Conservation (phyloP, 106 monocot species). For the Dioscorea zingiberensis region DNA sequence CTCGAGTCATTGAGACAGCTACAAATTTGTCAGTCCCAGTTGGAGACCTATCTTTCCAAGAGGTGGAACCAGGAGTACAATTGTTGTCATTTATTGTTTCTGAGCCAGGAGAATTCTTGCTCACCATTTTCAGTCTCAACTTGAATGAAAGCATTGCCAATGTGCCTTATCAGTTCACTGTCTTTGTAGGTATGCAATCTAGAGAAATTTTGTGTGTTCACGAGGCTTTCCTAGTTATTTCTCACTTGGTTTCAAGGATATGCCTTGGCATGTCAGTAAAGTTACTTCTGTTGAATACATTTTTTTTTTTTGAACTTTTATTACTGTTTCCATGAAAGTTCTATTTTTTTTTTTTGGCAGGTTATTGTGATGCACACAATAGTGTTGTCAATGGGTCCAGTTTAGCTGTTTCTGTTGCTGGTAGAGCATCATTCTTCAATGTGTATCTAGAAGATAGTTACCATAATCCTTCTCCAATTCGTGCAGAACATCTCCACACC, state of each 20-base stretch:
- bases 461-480: slow-evolving; percentile 70
- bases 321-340: background rate
- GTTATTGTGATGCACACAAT: slow-evolving; percentile 80
- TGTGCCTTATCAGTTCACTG: slow-evolving; percentile 43
- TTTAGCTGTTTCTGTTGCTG: slow-evolving; percentile 54
- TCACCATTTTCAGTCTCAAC: slow-evolving; percentile 50
- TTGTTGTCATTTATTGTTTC: slow-evolving; percentile 61
- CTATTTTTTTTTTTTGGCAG: slow-evolving; percentile 26
- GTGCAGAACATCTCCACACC: slow-evolving; percentile 36
- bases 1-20: slow-evolving; percentile 56
- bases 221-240: no score
- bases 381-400: slow-evolving; percentile 88
- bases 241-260: no score
- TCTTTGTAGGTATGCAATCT: slow-evolving; percentile 58
- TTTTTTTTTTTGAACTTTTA: no score
- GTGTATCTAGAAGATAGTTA: slow-evolving; percentile 67
- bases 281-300: background rate
- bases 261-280: no score
- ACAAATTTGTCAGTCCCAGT: slow-evolving; percentile 71
- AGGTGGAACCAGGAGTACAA: slow-evolving; percentile 55
- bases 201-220: no score
- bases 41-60: slow-evolving; percentile 59
- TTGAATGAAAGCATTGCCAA: slow-evolving; percentile 41
- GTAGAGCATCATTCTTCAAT: slow-evolving; percentile 55
- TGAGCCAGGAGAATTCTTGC: slow-evolving; percentile 73